Percentiles rank a stretch among this genome's conserved stretches.
phyloP scores from a whole-genome alignment of 2,329 filamentous ascomycete species.

The Aspergillus novoparasiticus region DNA sequence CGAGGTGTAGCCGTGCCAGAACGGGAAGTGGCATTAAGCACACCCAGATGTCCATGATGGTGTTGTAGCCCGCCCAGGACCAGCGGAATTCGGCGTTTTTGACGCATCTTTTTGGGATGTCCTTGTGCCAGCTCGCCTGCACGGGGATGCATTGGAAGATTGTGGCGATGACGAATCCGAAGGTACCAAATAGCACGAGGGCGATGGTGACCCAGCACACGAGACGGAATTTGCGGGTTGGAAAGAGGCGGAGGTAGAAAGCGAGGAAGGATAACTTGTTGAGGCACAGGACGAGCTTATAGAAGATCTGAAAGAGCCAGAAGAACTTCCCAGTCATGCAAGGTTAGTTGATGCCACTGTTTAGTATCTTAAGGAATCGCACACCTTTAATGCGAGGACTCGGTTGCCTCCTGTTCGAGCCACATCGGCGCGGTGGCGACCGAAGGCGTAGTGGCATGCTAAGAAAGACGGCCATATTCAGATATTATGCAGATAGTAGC shows the following conservation, averaged over 20 bases:
- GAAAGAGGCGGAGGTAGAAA: slow-evolving; percentile 35
- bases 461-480: neutral
- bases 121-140: slow-evolving; percentile 1
- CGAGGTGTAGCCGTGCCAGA: slow-evolving; percentile 4
- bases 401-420: slow-evolving; percentile 5
- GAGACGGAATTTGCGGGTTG: slow-evolving; percentile 17
- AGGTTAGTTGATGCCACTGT: neutral
- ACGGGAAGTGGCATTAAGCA: slow-evolving; percentile 8
- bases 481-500: neutral
- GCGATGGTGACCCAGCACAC: slow-evolving; percentile 19
- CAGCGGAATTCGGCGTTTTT: neutral
- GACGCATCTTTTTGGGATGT: slow-evolving; percentile 4
- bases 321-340: neutral
- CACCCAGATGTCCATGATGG: slow-evolving; percentile 3
- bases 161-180: slow-evolving; percentile 6
- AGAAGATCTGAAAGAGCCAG: slow-evolving; percentile 12
- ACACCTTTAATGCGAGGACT: slow-evolving; percentile 5
- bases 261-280: slow-evolving; percentile 32
- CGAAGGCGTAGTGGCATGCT: slow-evolving; percentile 11
- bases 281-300: slow-evolving; percentile 6
- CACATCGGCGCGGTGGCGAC: slow-evolving; percentile 5
- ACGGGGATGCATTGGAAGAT: slow-evolving; percentile 13
- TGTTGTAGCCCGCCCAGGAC: neutral
- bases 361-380: neutral
- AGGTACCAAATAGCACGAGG: slow-evolving; percentile 13